phyloP scores from a whole-genome alignment of 495 filamentous ascomycete species.

The Neurospora sp. region DNA sequence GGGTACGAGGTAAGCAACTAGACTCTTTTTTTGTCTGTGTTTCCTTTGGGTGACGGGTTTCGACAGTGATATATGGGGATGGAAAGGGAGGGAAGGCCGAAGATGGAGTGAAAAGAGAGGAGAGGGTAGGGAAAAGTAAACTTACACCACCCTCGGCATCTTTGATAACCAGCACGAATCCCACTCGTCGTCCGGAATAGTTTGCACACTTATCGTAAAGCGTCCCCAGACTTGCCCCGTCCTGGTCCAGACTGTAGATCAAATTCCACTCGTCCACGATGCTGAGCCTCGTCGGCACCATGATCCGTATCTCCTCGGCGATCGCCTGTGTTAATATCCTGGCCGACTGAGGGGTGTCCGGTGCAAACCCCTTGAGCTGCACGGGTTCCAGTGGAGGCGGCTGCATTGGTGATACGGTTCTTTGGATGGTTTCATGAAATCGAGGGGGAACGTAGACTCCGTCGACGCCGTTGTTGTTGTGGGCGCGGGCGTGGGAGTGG shows the following conservation, averaged over 20 bases:
- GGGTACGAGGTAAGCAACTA: neutral
- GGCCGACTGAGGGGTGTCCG: slow-evolving; percentile 26
- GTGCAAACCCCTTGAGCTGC: slow-evolving; percentile 29
- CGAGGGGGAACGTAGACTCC: slow-evolving; percentile 31
- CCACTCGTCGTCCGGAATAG: slow-evolving; percentile 58
- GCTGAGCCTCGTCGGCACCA: slow-evolving; percentile 77
- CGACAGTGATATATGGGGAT: neutral
- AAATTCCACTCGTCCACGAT: slow-evolving; percentile 80
- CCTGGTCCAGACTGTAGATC: slow-evolving; percentile 83
- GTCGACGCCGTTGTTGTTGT: slow-evolving; percentile 25
- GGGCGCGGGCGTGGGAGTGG: slow-evolving; percentile 4
- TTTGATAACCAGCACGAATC: slow-evolving; percentile 77
- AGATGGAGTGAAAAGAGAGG: neutral
- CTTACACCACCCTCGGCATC: slow-evolving; percentile 65
- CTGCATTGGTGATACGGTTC: slow-evolving; percentile 29
- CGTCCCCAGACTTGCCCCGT: slow-evolving; percentile 79
- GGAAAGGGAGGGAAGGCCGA: neutral
- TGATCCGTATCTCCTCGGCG: slow-evolving; percentile 87
- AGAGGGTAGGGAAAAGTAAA: slow-evolving; percentile 7
- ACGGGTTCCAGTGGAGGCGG: slow-evolving; percentile 37
- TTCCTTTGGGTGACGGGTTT: neutral
- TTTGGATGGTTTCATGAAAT: slow-evolving; percentile 7
- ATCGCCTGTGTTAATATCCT: slow-evolving; percentile 57
- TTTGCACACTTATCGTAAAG: slow-evolving; percentile 65
- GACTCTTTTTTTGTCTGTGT: neutral